Conservation (phyloP, 2,329 filamentous ascomycete species). For the Colletotrichum shisoi region DNA sequence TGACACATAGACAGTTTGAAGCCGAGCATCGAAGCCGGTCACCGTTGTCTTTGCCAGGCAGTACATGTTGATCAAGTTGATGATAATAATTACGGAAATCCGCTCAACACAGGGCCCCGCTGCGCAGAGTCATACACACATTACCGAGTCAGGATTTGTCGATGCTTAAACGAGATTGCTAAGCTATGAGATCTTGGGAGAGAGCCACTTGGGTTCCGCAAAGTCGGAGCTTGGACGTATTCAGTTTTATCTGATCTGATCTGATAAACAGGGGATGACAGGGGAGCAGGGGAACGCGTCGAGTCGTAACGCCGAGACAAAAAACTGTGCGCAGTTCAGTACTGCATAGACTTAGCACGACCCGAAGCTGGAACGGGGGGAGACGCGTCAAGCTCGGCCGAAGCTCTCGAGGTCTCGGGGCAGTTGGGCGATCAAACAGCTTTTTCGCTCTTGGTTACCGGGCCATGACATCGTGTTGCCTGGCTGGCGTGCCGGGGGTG, state of each 20-base stretch:
- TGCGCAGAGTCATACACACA: constrained; percentile 1
- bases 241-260: constrained; percentile 37
- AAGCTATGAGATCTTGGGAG: constrained; percentile 10
- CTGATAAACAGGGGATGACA: constrained; percentile 20
- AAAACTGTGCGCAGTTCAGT: background rate
- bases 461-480: constrained; percentile 36
- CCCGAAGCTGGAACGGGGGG: background rate
- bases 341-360: background rate
- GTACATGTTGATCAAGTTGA: background rate
- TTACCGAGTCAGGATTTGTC: background rate
- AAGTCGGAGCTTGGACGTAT: constrained; percentile 17
- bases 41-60: constrained; percentile 4
- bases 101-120: constrained; percentile 14
- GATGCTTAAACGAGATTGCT: constrained; percentile 19
- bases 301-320: constrained; percentile 34
- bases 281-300: constrained; percentile 10
- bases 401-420: constrained; percentile 24
- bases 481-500: constrained; percentile 15
- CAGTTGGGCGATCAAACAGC: background rate
- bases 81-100: constrained; percentile 13
- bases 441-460: constrained; percentile 21
- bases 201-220: constrained; percentile 12
- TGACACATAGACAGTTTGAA: constrained; percentile 14
- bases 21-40: background rate
- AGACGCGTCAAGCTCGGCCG: constrained; percentile 32